These are phyloP conservation scores for Agrocybe praecox DNA, from an alignment of 768 basidiomycete genomes.

Conservation along the genomic window DNA sequence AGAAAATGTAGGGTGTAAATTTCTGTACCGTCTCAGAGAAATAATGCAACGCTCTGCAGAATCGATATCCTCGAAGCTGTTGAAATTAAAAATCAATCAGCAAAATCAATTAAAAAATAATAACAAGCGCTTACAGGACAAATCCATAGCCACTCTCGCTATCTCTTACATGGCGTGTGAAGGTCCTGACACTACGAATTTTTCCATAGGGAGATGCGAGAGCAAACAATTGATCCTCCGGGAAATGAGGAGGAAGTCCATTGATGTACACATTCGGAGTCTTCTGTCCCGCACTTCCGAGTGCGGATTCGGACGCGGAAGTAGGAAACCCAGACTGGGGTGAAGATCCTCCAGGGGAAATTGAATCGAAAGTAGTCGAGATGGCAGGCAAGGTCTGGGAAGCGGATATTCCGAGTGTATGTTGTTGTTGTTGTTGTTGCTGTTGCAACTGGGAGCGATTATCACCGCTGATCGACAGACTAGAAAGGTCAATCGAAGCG, in stretches of 20 bases:
- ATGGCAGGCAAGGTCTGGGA: constrained; percentile 13
- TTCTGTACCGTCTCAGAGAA: constrained; percentile 67
- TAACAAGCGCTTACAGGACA: constrained; percentile 58
- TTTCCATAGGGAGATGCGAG: constrained; percentile 73
- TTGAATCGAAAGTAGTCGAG: constrained; percentile 11
- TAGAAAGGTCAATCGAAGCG: constrained; percentile 16
- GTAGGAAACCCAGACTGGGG: constrained; percentile 13
- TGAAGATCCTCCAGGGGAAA: background rate
- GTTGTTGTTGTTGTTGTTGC: constrained; percentile 13
- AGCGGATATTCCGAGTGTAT: constrained; percentile 9
- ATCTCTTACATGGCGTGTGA: constrained; percentile 81
- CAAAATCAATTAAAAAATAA: background rate
- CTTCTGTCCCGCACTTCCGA: constrained; percentile 28
- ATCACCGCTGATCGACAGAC: constrained; percentile 7
- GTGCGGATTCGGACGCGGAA: constrained; percentile 13
- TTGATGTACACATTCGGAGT: constrained; percentile 90
- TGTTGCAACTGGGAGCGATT: background rate
- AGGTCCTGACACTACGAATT: constrained; percentile 79
- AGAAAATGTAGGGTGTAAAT: constrained; percentile 86
- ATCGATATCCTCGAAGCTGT: constrained; percentile 67
- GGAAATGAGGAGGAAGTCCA: constrained; percentile 80
- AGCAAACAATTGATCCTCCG: constrained; percentile 76
- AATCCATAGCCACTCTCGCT: constrained; percentile 76
- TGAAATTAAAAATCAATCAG: background rate
- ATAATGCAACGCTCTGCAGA: constrained; percentile 77